Conservation (phyloP, 345 rosid genomes). For the Punica granatum region DNA sequence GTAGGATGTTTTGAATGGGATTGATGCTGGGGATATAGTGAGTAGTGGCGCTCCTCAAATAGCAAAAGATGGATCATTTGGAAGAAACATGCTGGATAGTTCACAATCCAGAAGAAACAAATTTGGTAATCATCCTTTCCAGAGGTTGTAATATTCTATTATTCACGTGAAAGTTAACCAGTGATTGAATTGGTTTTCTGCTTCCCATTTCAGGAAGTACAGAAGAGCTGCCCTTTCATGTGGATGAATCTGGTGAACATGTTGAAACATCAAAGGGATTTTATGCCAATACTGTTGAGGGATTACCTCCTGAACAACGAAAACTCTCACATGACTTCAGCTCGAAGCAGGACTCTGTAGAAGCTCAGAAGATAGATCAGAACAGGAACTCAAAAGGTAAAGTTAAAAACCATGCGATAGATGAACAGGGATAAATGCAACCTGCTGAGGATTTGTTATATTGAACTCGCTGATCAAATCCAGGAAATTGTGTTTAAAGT, state of each 20-base stretch:
- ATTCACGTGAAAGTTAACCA: slow-evolving; percentile 5
- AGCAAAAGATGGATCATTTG: slow-evolving; percentile 58
- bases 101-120: slow-evolving; percentile 49
- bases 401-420: not conserved
- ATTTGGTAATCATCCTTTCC: slow-evolving; percentile 42
- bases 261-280: slow-evolving; percentile 32
- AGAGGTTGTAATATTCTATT: slow-evolving; percentile 11
- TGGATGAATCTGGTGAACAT: slow-evolving; percentile 32
- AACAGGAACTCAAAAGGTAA: not conserved
- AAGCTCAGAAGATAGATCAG: not conserved
- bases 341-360: slow-evolving; percentile 21
- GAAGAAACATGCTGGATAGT: slow-evolving; percentile 37
- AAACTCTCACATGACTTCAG: slow-evolving; percentile 17
- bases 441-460: not conserved
- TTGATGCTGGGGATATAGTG: slow-evolving; percentile 72
- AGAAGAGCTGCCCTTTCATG: slow-evolving; percentile 40
- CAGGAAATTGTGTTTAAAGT: too few relatives aligned
- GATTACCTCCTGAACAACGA: slow-evolving; percentile 18
- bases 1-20: slow-evolving; percentile 69
- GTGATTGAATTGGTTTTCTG: slow-evolving; percentile 23
- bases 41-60: slow-evolving; percentile 78
- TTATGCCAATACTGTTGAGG: slow-evolving; percentile 21
- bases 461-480: not conserved
- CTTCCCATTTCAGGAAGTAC: slow-evolving; percentile 43
- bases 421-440: not conserved